Conservation (phyloP, 2,329 filamentous ascomycete species). For the Phaeosphaeria sp. region DNA sequence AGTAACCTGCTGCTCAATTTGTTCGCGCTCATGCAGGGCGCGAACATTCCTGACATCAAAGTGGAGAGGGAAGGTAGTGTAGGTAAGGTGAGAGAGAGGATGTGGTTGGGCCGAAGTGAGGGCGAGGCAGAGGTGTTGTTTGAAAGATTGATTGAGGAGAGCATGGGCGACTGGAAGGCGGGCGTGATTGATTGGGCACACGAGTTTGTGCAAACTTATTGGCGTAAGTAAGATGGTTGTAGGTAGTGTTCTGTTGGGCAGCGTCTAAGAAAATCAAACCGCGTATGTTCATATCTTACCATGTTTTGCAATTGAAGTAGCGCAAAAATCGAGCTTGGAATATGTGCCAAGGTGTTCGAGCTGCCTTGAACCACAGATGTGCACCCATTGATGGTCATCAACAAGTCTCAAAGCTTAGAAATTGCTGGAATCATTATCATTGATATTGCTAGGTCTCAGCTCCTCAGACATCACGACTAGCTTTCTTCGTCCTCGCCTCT, state of each 20-base stretch:
- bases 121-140: conserved; percentile 90
- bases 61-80: conserved; percentile 93
- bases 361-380: too few relatives aligned
- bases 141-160: conserved; percentile 89
- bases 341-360: too few relatives aligned
- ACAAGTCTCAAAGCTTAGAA: not conserved
- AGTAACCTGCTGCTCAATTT: conserved; percentile 92
- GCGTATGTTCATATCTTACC: too few relatives aligned
- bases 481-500: not conserved
- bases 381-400: too few relatives aligned
- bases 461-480: not conserved
- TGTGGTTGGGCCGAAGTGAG: conserved; percentile 88
- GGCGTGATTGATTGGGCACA: conserved; percentile 95
- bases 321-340: too few relatives aligned
- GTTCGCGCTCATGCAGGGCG: conserved; percentile 96
- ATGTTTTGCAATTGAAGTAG: too few relatives aligned
- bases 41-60: conserved; percentile 94
- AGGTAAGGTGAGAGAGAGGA: conserved; percentile 91
- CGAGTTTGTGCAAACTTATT: conserved; percentile 84
- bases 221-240: conserved; percentile 74
- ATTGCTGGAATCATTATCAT: not conserved
- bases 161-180: conserved; percentile 80
- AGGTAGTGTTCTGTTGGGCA: too few relatives aligned
- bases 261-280: too few relatives aligned
- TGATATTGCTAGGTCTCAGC: not conserved